Base-by-base conservation (phyloP, 768 basidiomycete genomes). In the Chiua virens region DNA sequence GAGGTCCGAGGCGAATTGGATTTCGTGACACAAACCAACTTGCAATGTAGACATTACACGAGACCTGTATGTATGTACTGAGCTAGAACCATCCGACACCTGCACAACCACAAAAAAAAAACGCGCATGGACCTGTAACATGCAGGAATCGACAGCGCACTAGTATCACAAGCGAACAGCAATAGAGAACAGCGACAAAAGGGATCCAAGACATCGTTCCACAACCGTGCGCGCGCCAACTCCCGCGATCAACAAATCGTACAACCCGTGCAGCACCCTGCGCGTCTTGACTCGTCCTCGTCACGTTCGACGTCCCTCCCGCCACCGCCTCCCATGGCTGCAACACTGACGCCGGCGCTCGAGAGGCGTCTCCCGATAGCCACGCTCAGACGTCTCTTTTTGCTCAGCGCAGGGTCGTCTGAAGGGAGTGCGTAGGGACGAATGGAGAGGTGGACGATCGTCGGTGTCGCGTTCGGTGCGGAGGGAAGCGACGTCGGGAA, bases 391-490 rank as follows among this genome's bases (percentile, higher is more conserved):
- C 67, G 57, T 47, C 72, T 75, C 65, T 82, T 85, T 69, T 88
- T 87, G 70, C 80, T 81, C 35, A 77, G 62, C 4, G 73, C 64
- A 14, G 76, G 76, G 36, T 75, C 79, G 22, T 83, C 78, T 14
- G 74, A 66, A 3, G 78, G 71, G 4, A 77, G 76, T 2, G 77
- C 76, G 49, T 75, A 78, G 0, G 86, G 78, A 13, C 89, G 78
- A 47, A 91, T 79, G 27, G 86, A 87, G 34, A 91, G 74, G 61
- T 91, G 88, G 28, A 90, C 82, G 34, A 91, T 88, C 1, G 87
- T 89, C 1, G 83, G 75, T 2, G 65, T 42, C 0, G 56, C 49
- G 1, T 67, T 45, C 25, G 73, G 35, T 56, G 75, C n/a, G 1
- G 73, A 69, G 1, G 60, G 45, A 8, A 69, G 44, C 1, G 50